Evolutionary conservation across 345 rosid species (phyloP), one percentile per base, ranked within the genome.

Genomic region (Gossypium arboreum): DNA sequence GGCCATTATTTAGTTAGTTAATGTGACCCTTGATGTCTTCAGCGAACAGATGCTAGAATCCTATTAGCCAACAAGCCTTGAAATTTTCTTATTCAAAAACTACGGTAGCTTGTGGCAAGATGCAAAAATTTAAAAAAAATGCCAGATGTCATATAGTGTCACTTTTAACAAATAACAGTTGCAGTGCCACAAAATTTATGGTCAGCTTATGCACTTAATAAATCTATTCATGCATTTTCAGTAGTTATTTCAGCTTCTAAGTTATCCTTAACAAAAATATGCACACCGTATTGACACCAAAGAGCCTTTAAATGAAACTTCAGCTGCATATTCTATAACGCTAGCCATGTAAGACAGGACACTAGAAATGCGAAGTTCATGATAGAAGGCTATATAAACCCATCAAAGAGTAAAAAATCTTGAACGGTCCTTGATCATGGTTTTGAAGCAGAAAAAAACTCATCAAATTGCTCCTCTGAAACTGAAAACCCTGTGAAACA

Each of bases 401-500:
- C 62, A 75, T 48, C 66, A 72, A 80, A 15, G 51, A 52, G 78
- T 34, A 76, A 6, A 75, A 77, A 62, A 77, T 68, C 72, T 74
- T 59, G 76, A 34, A 54, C 51, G 61, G 39, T 45, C 80, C 80
- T 60, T 71, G 77, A 72, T 81, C 83, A 81, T 72, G 63, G 79
- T 73, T 75, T 78, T 72, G 81, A 72, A 83, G 79, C 76, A 75
- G 76, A 78, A 71, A 68, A 68, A 59, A 73, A 62, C 73, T 79
- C 80, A 75, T 75, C 82, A 76, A 71, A 65, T 82, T 78, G 80
- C 79, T 81, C 88, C 84, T 79, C 80, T 85, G 79, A 72, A 78
- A 81, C 72, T 74, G 75, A 79, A 81, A 80, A 84, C 88, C 97
- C 98, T 92, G 93, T 91, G 83, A 89, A 93, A 91, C 89, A 92